phyloP scores from a whole-genome alignment of 345 rosid species.

The Salix dunnii region DNA sequence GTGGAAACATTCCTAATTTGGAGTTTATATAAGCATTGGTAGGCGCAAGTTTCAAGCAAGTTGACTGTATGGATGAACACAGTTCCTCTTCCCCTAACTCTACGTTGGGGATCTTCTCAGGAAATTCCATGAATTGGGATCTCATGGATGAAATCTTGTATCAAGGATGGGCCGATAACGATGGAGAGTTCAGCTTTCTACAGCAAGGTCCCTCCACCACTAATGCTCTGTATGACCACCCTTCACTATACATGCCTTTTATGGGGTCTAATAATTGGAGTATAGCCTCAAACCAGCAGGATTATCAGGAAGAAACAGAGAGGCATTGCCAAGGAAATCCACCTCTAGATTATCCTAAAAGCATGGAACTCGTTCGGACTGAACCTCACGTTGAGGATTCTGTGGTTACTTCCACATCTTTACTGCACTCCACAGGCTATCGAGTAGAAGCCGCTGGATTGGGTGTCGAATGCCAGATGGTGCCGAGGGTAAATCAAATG shows the following conservation, averaged over 20 bases:
- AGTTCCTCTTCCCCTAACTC: conserved; percentile 27
- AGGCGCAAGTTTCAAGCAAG: neutral
- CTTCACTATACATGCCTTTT: conserved; percentile 22
- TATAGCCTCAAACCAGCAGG: conserved; percentile 23
- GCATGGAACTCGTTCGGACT: neutral
- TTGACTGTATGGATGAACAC: neutral
- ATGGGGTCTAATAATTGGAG: conserved; percentile 23
- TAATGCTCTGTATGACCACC: conserved; percentile 22
- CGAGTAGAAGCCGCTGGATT: conserved; percentile 42
- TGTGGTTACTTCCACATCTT: neutral
- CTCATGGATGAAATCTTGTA: conserved; percentile 72
- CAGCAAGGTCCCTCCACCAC: conserved; percentile 18
- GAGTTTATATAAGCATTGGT: neutral
- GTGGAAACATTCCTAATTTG: neutral
- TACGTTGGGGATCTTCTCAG: conserved; percentile 38
- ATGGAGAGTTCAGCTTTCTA: neutral
- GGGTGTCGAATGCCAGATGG: conserved; percentile 52
- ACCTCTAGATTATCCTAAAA: neutral
- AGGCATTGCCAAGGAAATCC: neutral
- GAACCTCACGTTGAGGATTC: neutral
- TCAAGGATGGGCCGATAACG: conserved; percentile 39
- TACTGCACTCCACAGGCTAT: conserved; percentile 22
- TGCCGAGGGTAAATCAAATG: neutral
- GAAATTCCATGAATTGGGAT: conserved; percentile 66
- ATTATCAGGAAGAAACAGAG: neutral